Evolutionary conservation across 768 basidiomycete species (phyloP), one percentile per base, ranked within the genome.

Genomic region (Lepiota brunneoincarnata): DNA sequence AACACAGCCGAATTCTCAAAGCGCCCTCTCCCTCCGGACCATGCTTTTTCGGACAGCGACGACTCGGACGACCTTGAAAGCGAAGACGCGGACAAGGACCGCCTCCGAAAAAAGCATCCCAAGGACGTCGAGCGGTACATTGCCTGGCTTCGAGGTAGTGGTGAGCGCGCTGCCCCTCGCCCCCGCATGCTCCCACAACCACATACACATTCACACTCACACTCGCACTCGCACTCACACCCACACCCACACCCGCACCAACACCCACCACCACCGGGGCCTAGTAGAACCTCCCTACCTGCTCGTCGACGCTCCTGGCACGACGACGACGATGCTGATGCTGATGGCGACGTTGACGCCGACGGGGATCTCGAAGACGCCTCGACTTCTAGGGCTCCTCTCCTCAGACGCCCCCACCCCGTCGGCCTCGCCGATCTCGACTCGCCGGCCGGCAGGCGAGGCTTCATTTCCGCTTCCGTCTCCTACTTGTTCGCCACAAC

Each of bases 401-500:
- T 54, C 18, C 40, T 63, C 48, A 50, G 69, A 60, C 67, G 68
- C n/a, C 61, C 66, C 36, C 59, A 60, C 54, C 74, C 74, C 23
- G 62, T 70, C 31, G 71, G 70, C 11, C 68, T 86, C 18, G 83
- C 83, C 18, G 83, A 88, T 68, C 68, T 89, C 28, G 81, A 83
- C 66, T 76, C 80, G 4, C 68, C 76, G n/a, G 58, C 67, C 46
- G 87, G 85, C 45, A 76, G 87, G 86, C 87, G 70, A 58, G 82
- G 72, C 48, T 41, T 43, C 18, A 75, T 88, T 56, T 74, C 73
- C 61, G 67, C 76, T 21, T 85, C 87, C 24, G 75, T 90, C 46
- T 68, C 74, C 2, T 78, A 88, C 63, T 78, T 91, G 44, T 87
- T 86, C 73, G 64, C 71, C 45, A 82, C 84, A 43, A 88, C 89